Percentiles rank a stretch among this genome's conserved stretches.
These are phyloP conservation scores for Chamaecyparis obtusa DNA, from an alignment of 75 land plant species.

Conservation along the genomic window DNA sequence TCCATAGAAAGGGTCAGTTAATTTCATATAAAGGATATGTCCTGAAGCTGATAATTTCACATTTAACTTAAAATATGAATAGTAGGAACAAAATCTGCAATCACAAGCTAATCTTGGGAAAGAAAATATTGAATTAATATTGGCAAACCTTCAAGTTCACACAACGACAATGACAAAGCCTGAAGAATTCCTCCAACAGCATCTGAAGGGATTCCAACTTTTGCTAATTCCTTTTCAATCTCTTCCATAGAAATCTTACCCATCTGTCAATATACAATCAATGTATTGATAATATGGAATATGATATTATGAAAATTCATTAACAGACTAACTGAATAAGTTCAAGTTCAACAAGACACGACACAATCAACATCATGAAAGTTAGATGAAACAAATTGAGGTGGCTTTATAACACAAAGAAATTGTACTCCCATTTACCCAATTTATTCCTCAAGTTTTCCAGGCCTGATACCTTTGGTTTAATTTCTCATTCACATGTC, in stretches of 20 bases:
- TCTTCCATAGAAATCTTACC: conserved; percentile 78
- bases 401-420: background rate
- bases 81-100: background rate
- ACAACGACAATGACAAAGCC: conserved; percentile 70
- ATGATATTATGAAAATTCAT: background rate
- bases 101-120: background rate
- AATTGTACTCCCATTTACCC: background rate
- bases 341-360: background rate
- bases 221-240: conserved; percentile 62
- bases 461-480: background rate
- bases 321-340: background rate
- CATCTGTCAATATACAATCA: conserved; percentile 41
- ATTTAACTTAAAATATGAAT: background rate
- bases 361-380: background rate
- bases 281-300: background rate
- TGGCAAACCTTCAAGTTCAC: conserved; percentile 73
- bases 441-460: background rate
- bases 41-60: background rate
- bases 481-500: background rate
- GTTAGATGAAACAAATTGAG: background rate
- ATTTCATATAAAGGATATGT: background rate
- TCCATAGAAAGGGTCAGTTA: background rate
- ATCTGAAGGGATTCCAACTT: conserved; percentile 55
- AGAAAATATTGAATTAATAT: background rate
- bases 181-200: conserved; percentile 69